Conservation (phyloP, 208 protist species). For the Phytomonas francai region DNA sequence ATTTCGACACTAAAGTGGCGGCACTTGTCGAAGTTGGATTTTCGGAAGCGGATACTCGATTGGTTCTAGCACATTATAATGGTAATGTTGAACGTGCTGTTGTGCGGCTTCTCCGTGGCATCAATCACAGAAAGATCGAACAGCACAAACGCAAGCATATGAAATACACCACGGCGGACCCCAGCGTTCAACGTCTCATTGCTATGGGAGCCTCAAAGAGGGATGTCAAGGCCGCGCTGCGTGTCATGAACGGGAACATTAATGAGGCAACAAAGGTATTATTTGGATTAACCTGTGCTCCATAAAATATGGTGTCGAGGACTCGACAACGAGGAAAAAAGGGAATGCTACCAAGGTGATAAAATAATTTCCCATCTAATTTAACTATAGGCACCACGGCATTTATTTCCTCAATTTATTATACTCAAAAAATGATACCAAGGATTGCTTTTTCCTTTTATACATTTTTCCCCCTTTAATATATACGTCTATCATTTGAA, state of each 20-base stretch:
- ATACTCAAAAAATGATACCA: background rate
- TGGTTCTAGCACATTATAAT: slow-evolving; percentile 74
- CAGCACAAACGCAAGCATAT: slow-evolving; percentile 46
- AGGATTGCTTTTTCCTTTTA: background rate
- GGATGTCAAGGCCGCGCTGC: slow-evolving; percentile 64
- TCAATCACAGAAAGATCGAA: slow-evolving; percentile 28
- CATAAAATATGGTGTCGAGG: background rate
- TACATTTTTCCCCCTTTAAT: background rate
- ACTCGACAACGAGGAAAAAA: background rate
- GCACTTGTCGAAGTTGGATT: slow-evolving; percentile 53
- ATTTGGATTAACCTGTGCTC: slow-evolving; percentile 19
- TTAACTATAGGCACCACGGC: slow-evolving; percentile 6
- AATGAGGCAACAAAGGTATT: slow-evolving; percentile 48
- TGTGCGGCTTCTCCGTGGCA: slow-evolving; percentile 46
- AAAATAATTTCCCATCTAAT: slow-evolving; percentile 6
- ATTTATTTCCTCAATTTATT: slow-evolving; percentile 7
- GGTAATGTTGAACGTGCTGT: slow-evolving; percentile 63
- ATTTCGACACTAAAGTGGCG: slow-evolving; percentile 46
- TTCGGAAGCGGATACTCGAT: slow-evolving; percentile 24
- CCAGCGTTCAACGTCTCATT: slow-evolving; percentile 67
- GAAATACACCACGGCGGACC: slow-evolving; percentile 52
- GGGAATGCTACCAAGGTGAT: background rate
- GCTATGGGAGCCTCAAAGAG: slow-evolving; percentile 55
- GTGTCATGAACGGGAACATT: slow-evolving; percentile 44
- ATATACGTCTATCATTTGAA: background rate